Percentiles rank a stretch among this genome's conserved stretches.
Evolutionary conservation across 495 filamentous ascomycete species (phyloP).

Genomic region (Barbatosphaeria neglecta): DNA sequence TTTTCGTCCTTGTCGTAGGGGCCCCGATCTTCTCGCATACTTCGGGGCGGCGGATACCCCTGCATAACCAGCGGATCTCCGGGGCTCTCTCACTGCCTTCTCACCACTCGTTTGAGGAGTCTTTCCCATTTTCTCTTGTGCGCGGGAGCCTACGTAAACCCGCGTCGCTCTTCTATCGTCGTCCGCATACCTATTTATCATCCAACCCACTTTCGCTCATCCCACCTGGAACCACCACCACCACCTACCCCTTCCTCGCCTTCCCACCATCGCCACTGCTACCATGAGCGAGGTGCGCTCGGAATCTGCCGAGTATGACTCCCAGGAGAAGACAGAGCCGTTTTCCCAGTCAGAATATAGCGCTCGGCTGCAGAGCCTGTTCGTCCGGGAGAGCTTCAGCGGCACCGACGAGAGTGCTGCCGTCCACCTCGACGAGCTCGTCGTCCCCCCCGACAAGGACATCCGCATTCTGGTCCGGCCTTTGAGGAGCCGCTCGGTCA

Average conservation of each 20-base stretch:
- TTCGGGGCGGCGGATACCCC: too few relatives aligned
- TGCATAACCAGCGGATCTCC: too few relatives aligned
- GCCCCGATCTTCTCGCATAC: too few relatives aligned
- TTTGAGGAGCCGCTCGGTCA: constrained; percentile 33
- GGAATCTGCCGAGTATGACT: constrained; percentile 17
- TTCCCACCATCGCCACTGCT: constrained; percentile 1
- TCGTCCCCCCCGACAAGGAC: constrained; percentile 28
- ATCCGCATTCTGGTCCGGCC: constrained; percentile 38
- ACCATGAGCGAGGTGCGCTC: constrained; percentile 26
- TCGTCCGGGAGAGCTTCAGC: constrained; percentile 19
- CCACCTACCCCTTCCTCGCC: not conserved
- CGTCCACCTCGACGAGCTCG: constrained; percentile 31
- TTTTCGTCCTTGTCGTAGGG: too few relatives aligned
- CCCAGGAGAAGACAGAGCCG: constrained; percentile 39
- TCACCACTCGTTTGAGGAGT: not conserved
- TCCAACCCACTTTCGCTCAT: not conserved
- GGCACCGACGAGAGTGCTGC: constrained; percentile 15
- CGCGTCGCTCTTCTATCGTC: too few relatives aligned
- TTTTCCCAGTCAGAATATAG: constrained; percentile 38
- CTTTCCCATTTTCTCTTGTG: too few relatives aligned
- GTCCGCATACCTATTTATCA: not conserved
- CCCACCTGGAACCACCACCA: constrained; percentile 1
- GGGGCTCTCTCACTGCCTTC: not conserved
- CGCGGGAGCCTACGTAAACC: too few relatives aligned
- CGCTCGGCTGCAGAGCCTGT: constrained; percentile 22